Evolutionary conservation across 2,329 filamentous ascomycete genomes (phyloP), one percentile per base, ranked within the genome.

Genomic region (Sporothrix variecibatus): DNA sequence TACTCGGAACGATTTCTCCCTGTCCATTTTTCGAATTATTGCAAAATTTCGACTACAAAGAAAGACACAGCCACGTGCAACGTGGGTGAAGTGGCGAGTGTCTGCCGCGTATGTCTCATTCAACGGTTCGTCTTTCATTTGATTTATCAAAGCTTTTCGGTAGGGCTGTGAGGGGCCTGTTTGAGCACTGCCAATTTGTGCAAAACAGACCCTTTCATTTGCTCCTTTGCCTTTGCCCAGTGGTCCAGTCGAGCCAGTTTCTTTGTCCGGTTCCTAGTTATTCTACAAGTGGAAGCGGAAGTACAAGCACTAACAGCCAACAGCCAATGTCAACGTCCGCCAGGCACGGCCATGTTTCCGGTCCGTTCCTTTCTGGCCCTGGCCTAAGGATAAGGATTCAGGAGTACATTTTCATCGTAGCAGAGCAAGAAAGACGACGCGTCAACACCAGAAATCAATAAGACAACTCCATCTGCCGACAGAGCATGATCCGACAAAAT

Each of bases 31-130:
- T 26, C 51, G 7, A 56, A 56, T n/a, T 4, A 31, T 17, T 4
- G 9, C 53, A 28, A n/a, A 20, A 38, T 38, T 62, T 40, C 3
- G 9, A n/a, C 20, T n/a, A n/a, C n/a, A n/a, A n/a, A n/a, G n/a
- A n/a, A n/a, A n/a, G n/a, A n/a, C 34, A 65, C 34, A 26, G 34
- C 60, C 60, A 65, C 31, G n/a, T 65, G 60, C n/a, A 23, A 64
- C 34, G 20, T 65, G 20, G 28, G n/a, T 12, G 34, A 7, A 38
- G 20, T 26, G n/a, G n/a, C 60, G 2, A 38, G 20, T 26, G n/a
- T 9, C 60, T 17, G 60, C n/a, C 34, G 34, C 38, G 17, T 15
- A 26, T 65, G 60, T 65, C 34, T 40, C 20, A 20, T 4, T 34
- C 56, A 31, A 34, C 11, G 28, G 28, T n/a, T 60, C 51, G 17